phyloP scores from a whole-genome alignment of 2,329 filamentous ascomycete species.

The Esteya vermicola region DNA sequence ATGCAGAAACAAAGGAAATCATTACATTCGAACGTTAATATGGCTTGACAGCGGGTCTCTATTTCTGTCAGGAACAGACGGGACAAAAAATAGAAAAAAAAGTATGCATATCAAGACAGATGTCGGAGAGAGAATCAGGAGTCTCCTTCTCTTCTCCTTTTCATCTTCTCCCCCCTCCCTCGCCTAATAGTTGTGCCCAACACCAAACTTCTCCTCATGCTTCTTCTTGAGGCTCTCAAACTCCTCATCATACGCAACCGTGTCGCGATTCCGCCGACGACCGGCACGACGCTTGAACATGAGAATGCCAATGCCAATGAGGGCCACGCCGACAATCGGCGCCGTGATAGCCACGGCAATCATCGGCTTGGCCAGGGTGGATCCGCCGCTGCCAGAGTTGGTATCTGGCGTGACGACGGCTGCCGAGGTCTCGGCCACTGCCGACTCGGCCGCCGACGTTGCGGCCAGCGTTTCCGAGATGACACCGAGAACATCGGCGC shows the following conservation, averaged over 20 bases:
- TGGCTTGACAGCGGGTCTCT: too few relatives aligned
- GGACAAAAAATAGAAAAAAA: too few relatives aligned
- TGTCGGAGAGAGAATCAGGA: too few relatives aligned
- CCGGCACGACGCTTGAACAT: constrained; percentile 6
- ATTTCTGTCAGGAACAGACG: too few relatives aligned
- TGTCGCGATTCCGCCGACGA: constrained; percentile 1
- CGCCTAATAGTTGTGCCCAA: constrained; percentile 10
- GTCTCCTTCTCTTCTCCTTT: too few relatives aligned
- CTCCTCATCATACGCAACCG: constrained; percentile 12
- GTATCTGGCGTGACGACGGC: not conserved
- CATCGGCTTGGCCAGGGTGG: constrained; percentile 6
- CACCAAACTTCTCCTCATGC: constrained; percentile 12
- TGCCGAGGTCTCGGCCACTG: not conserved
- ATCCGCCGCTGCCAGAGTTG: not conserved
- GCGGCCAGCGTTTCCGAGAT: not conserved
- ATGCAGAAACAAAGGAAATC: too few relatives aligned
- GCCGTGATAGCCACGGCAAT: constrained; percentile 9
- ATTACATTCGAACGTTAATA: too few relatives aligned
- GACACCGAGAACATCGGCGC: not conserved
- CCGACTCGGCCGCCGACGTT: not conserved
- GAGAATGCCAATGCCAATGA: constrained; percentile 8
- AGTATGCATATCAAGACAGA: too few relatives aligned
- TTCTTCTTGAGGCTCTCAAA: constrained; percentile 13
- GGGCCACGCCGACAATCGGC: constrained; percentile 9
- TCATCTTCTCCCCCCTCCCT: too few relatives aligned